Conservation (phyloP, 805 yeast genomes). For the Zygoascus ofunaensis region DNA sequence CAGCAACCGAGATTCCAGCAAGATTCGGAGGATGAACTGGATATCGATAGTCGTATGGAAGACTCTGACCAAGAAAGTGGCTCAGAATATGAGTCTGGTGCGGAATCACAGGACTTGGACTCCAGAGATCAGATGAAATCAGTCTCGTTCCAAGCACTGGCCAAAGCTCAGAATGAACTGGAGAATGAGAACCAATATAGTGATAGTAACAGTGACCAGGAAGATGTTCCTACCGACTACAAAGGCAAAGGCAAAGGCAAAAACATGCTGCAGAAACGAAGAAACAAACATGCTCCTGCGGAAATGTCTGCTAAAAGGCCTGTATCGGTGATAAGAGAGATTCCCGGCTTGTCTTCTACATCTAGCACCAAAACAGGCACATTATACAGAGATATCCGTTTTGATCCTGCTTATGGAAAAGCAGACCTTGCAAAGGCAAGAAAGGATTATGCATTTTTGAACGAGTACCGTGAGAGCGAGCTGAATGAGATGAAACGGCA, state of each 20-base stretch:
- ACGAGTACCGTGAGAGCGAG: slow-evolving; percentile 74
- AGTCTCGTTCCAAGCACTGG: slow-evolving; percentile 24
- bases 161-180: slow-evolving; percentile 20
- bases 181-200: slow-evolving; percentile 7
- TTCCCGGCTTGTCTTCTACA: slow-evolving; percentile 38
- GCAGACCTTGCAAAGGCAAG: slow-evolving; percentile 62
- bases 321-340: slow-evolving; percentile 60
- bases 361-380: slow-evolving; percentile 11
- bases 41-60: background rate
- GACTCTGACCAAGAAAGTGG: background rate
- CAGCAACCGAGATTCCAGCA: slow-evolving; percentile 7
- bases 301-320: slow-evolving; percentile 68
- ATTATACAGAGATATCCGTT: slow-evolving; percentile 73
- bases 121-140: slow-evolving; percentile 9
- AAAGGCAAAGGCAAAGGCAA: slow-evolving; percentile 5
- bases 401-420: slow-evolving; percentile 82
- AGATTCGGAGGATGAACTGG: slow-evolving; percentile 4
- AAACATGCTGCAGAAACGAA: slow-evolving; percentile 19
- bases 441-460: slow-evolving; percentile 74
- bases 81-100: background rate
- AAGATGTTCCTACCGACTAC: slow-evolving; percentile 13
- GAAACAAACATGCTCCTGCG: slow-evolving; percentile 76
- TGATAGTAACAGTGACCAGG: slow-evolving; percentile 6
- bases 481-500: slow-evolving; percentile 48
- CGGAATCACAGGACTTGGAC: slow-evolving; percentile 2